Evolutionary conservation across 164 flowering plant genomes (phyloP).

Genomic region (Chimonanthus salicifolius): DNA sequence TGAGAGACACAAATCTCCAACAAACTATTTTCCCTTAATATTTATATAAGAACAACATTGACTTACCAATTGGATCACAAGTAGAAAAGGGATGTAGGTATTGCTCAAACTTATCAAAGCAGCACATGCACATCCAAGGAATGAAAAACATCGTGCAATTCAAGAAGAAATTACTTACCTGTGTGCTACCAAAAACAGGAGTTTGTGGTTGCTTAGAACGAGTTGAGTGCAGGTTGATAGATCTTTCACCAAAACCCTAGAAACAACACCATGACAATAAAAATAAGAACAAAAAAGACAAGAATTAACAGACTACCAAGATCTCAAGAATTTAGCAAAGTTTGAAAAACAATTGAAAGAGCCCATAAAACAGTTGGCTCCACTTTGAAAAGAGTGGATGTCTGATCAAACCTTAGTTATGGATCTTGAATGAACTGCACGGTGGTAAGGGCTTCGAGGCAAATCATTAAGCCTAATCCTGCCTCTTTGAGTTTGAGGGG

Average conservation of each 20-base stretch:
- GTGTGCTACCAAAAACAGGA: conserved; percentile 29
- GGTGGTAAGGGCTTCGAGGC: conserved; percentile 78
- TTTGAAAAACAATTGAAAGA: neutral
- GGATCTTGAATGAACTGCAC: conserved; percentile 51
- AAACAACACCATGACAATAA: conserved; percentile 19
- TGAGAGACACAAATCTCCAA: too few species aligned
- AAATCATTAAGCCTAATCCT: conserved; percentile 54
- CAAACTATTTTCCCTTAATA: too few species aligned
- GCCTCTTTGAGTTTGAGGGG: conserved; percentile 61
- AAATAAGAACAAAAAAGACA: conserved; percentile 2
- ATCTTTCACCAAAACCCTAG: conserved; percentile 31
- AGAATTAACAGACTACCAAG: neutral
- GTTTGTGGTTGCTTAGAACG: conserved; percentile 33
- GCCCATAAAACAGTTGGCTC: too few species aligned
- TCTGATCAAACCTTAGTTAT: conserved; percentile 43
- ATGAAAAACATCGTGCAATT: too few species aligned
- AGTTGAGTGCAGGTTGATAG: conserved; percentile 19
- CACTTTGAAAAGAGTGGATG: neutral
- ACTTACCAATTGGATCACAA: neutral
- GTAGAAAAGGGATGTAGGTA: neutral
- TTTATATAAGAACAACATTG: too few species aligned
- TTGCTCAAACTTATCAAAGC: neutral
- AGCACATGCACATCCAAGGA: neutral
- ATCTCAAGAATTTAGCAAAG: neutral
- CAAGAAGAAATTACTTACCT: conserved; percentile 9